A percentile compares a stretch with the other conserved stretches of the same genome.
Evolutionary conservation across 305 asterid genomes (phyloP).

Genomic region (Fraxinus velutina): DNA sequence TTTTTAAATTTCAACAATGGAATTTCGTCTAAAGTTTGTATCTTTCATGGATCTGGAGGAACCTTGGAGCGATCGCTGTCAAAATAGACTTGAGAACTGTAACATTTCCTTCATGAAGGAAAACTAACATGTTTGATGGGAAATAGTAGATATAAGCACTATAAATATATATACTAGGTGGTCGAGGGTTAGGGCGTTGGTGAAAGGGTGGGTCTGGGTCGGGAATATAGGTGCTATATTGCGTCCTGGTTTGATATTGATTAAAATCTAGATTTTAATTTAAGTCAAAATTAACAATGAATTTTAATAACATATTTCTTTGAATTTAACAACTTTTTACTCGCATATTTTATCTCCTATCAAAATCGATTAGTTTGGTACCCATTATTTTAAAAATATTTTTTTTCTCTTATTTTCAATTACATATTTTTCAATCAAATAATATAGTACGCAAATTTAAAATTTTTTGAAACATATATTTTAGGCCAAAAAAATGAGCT

Average conservation of each 20-base stretch:
- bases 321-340: no score
- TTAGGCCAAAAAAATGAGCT: no score
- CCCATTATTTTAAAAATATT: no score
- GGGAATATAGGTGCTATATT: not conserved
- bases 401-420: no score
- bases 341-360: no score
- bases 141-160: not conserved
- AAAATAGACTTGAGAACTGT: not conserved
- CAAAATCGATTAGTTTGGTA: no score
- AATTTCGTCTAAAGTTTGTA: not conserved
- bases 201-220: not conserved
- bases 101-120: not conserved
- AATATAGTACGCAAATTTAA: no score
- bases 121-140: not conserved
- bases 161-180: not conserved
- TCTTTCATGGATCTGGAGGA: not conserved
- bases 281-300: no score
- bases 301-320: no score
- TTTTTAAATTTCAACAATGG: not conserved
- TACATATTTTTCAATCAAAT: no score
- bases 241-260: not conserved
- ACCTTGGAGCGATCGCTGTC: not conserved
- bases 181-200: not conserved
- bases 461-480: no score
- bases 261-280: no score